Base-by-base conservation (phyloP, 768 basidiomycete species). In the Epithele typhae region DNA sequence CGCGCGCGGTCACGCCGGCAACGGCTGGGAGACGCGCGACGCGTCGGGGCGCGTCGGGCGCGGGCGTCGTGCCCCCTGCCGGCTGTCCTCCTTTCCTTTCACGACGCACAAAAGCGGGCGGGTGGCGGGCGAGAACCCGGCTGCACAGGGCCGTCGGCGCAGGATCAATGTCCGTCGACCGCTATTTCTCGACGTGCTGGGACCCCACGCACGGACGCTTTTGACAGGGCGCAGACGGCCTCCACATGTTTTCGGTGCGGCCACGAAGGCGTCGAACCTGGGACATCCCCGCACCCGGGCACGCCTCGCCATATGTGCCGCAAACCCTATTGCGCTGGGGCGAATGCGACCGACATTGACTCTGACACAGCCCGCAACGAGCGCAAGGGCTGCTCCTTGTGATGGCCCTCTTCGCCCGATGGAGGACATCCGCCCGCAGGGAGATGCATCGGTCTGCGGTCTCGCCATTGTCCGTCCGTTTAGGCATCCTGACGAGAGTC, bases 381-480 rank as follows among this genome's bases (percentile, higher is more conserved):
- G 37, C 27, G 49, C 32, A 17, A 41, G 17, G 33, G 19, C 19
- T 37, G 40, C 40, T 35, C 34, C 25, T 25, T 35, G 45, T 46
- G 50, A 46, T 46, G 42, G 50, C n/a, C 10, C 38, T 22, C 19
- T 41, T 18, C 17, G 15, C 51, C 51, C 44, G 43, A 43, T 44
- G 42, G 18, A 45, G 51, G 47, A 48, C 41, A 39, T 52, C 48
- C 32, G 45, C 43, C 30, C 51, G 43, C 38, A 44, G 43, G 46
- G 43, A 38, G 51, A 40, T 23, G 46, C 46, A 52, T 52, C 51
- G 47, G 37, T 34, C 24, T 15, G 25, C 17, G 51, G 48, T 52
- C 51, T 52, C 43, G 41, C 51, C 51, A 52, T 52, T 52, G 46
- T 51, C 50, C 50, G 45, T 51, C 50, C 5, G 43, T 51, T 51